phyloP scores from a whole-genome alignment of 2,329 filamentous ascomycete genomes.

The Penicillium verrucosum region DNA sequence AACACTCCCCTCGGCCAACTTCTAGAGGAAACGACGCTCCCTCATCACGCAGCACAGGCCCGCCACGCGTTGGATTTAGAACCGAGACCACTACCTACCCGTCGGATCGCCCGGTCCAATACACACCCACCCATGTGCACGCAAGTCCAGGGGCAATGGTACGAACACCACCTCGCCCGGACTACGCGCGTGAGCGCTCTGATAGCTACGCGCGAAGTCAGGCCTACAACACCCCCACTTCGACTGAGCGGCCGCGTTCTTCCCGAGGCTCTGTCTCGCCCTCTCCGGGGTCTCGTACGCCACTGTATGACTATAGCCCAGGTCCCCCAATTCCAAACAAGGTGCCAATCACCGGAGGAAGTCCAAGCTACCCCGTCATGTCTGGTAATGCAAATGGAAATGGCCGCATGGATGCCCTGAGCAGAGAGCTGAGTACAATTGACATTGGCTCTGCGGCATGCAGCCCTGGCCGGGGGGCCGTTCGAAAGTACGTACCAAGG shows the following conservation, averaged over 20 bases:
- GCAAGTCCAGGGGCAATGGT: conserved; percentile 13
- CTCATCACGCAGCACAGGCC: conserved; percentile 11
- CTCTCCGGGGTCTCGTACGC: conserved; percentile 25
- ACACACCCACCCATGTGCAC: conserved; percentile 18
- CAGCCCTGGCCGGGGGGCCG: conserved; percentile 27
- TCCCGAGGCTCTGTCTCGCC: conserved; percentile 33
- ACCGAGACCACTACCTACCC: conserved; percentile 13
- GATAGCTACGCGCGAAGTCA: conserved; percentile 14
- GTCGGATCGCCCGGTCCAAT: conserved; percentile 16
- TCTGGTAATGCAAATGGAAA: conserved; percentile 25
- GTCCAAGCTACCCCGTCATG: conserved; percentile 30
- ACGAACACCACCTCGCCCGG: conserved; percentile 24
- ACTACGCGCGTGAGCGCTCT: conserved; percentile 18
- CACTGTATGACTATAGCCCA: conserved; percentile 31
- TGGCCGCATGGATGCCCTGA: conserved; percentile 49
- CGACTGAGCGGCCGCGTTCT: conserved; percentile 21
- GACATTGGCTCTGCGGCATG: conserved; percentile 44
- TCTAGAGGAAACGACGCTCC: conserved; percentile 21
- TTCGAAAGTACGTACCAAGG: conserved; percentile 33
- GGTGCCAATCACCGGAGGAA: conserved; percentile 37
- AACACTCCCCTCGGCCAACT: conserved; percentile 34
- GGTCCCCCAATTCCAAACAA: conserved; percentile 45
- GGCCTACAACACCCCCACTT: conserved; percentile 27
- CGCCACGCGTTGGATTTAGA: conserved; percentile 26
- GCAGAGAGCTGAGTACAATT: conserved; percentile 55